phyloP scores from a whole-genome alignment of 768 basidiomycete genomes.

The Omphalotus guepiniiformis region DNA sequence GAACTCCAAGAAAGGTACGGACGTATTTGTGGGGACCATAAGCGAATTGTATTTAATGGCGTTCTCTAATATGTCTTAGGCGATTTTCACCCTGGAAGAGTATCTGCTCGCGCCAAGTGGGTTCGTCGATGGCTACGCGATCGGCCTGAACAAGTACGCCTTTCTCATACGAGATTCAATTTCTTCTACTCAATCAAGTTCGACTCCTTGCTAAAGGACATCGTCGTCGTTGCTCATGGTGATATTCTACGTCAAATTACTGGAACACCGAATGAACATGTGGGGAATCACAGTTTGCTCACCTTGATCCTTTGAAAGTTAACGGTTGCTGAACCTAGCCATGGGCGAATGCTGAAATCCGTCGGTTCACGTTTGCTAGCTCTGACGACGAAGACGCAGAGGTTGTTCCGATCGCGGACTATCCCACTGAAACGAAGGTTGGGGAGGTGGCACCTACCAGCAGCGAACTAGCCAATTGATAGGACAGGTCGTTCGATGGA shows the following conservation, averaged over 20 bases:
- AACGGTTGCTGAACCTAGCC: background rate
- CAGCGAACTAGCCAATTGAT: background rate
- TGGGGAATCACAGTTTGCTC: background rate
- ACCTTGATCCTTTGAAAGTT: no score
- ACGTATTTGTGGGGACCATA: background rate
- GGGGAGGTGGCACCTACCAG: slow-evolving; percentile 4
- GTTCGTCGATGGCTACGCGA: slow-evolving; percentile 5
- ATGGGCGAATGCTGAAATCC: slow-evolving; percentile 4
- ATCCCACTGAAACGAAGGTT: background rate
- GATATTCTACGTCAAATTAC: slow-evolving; percentile 3
- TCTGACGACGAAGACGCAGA: slow-evolving; percentile 2
- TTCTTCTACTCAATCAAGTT: background rate
- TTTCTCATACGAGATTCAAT: no score
- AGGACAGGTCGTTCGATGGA: no score
- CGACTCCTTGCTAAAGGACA: background rate
- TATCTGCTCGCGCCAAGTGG: slow-evolving; percentile 3
- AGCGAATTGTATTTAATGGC: background rate
- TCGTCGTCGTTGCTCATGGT: slow-evolving; percentile 5
- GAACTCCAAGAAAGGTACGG: slow-evolving; percentile 3
- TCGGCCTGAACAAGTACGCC: slow-evolving; percentile 1
- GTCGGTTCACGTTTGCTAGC: background rate
- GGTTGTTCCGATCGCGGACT: background rate
- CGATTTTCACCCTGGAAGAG: background rate
- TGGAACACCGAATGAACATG: background rate
- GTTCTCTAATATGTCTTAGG: no score